Evolutionary conservation across 2,329 filamentous ascomycete species (phyloP).

Genomic region (Emergomyces orientalis): DNA sequence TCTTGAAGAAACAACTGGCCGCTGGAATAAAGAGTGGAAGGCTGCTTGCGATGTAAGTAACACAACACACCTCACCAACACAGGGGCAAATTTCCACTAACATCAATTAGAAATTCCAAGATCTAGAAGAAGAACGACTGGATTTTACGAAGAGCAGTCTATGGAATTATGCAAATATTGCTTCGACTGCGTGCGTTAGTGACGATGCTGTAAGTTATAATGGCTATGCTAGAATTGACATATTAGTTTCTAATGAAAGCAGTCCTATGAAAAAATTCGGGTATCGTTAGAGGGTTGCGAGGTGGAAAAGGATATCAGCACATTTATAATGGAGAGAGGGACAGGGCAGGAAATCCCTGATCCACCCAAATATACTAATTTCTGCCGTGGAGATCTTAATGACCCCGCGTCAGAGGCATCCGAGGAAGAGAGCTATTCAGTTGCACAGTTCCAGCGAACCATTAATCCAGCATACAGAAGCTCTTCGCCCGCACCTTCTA

Average conservation of each 20-base stretch:
- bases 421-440: conserved; percentile 85
- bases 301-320: conserved; percentile 85
- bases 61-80: background rate
- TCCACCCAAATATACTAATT: conserved; percentile 97
- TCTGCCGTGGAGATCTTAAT: conserved; percentile 74
- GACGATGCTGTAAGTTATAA: conserved; percentile 61
- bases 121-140: conserved; percentile 90
- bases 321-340: conserved; percentile 78
- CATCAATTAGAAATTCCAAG: conserved; percentile 74
- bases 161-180: conserved; percentile 96
- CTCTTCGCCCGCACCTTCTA: conserved; percentile 92
- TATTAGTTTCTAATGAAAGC: conserved; percentile 8
- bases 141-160: conserved; percentile 97
- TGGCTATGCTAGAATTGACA: background rate
- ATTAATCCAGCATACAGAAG: conserved; percentile 93
- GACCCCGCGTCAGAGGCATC: conserved; percentile 75
- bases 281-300: conserved; percentile 90
- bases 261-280: conserved; percentile 90
- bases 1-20: conserved; percentile 84
- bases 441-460: conserved; percentile 88
- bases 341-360: conserved; percentile 97
- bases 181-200: conserved; percentile 94
- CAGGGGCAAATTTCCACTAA: conserved; percentile 17
- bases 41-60: conserved; percentile 66
- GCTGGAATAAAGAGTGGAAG: conserved; percentile 99